Evolutionary conservation across 768 basidiomycete genomes (phyloP).

Genomic region (Boletus reticuloceps): DNA sequence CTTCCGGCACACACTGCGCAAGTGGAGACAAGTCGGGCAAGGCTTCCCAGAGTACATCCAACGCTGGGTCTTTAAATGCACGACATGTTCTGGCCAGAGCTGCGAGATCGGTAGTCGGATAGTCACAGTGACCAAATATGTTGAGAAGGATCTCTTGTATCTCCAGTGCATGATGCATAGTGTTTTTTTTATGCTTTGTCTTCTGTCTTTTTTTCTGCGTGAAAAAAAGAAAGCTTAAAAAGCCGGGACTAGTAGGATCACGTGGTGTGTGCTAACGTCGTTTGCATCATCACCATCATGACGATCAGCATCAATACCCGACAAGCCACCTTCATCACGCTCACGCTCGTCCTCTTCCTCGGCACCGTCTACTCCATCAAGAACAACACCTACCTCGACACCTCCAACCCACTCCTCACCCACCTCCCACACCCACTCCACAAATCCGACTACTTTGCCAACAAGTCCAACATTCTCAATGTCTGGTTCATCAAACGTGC

Average conservation of each 20-base stretch:
- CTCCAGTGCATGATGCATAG: conserved; percentile 7
- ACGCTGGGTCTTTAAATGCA: neutral
- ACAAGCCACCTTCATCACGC: conserved; percentile 36
- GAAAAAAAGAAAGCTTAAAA: too few relatives aligned
- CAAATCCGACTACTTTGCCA: conserved; percentile 68
- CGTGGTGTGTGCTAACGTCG: neutral
- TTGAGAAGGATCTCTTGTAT: conserved; percentile 2
- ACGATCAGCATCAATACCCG: conserved; percentile 18
- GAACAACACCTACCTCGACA: conserved; percentile 75
- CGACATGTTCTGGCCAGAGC: neutral
- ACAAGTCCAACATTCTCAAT: conserved; percentile 80
- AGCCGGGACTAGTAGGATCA: neutral
- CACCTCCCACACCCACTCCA: conserved; percentile 68
- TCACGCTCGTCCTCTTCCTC: conserved; percentile 48
- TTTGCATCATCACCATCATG: conserved; percentile 5
- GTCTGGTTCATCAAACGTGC: conserved; percentile 84
- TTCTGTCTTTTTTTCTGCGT: too few relatives aligned
- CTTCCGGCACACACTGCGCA: neutral
- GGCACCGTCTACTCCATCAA: conserved; percentile 68
- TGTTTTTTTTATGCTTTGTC: too few relatives aligned
- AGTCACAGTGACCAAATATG: neutral
- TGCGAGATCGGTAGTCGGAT: neutral
- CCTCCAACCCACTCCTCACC: conserved; percentile 72
- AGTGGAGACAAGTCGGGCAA: neutral
- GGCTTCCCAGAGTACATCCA: neutral